Percentiles rank a stretch among this genome's conserved stretches.
phyloP scores from a whole-genome alignment of 176 grass and related monocot genomes.

The sorghum (Sorghum bicolor) region DNA sequence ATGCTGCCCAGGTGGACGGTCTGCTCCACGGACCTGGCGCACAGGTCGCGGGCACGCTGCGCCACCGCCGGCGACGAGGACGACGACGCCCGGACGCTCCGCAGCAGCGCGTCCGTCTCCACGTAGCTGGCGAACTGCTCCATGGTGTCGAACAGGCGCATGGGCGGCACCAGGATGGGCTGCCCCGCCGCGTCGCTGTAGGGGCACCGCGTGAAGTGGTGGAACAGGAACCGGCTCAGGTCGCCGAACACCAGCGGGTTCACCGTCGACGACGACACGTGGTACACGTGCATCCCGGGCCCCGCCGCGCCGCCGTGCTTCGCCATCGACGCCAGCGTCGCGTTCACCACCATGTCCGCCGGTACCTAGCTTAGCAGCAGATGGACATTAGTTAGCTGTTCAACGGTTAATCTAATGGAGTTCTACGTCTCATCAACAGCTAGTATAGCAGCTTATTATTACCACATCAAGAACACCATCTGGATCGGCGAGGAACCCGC shows the following conservation, averaged over 20 bases:
- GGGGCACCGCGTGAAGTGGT: slow-evolving; percentile 65
- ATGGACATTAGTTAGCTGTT: not conserved
- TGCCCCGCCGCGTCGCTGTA: slow-evolving; percentile 57
- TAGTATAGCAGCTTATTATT: not conserved
- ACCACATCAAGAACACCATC: slow-evolving; percentile 85
- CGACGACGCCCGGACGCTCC: not conserved
- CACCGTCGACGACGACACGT: slow-evolving; percentile 74
- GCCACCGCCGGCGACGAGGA: slow-evolving; percentile 11
- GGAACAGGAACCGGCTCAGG: slow-evolving; percentile 58
- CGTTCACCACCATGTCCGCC: slow-evolving; percentile 97
- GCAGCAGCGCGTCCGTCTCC: slow-evolving; percentile 58
- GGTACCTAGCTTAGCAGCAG: slow-evolving; percentile 51
- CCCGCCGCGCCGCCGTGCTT: slow-evolving; percentile 46
- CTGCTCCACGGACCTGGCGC: slow-evolving; percentile 73
- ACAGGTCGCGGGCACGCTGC: slow-evolving; percentile 45
- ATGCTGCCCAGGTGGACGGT: slow-evolving; percentile 73
- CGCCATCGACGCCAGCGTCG: slow-evolving; percentile 78
- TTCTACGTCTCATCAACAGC: not conserved
- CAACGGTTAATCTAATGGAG: not conserved
- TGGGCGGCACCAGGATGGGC: slow-evolving; percentile 56
- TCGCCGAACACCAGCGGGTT: slow-evolving; percentile 84
- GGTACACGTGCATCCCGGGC: slow-evolving; percentile 78
- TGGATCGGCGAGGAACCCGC: slow-evolving; percentile 74
- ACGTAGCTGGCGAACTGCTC: slow-evolving; percentile 74
- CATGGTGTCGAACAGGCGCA: slow-evolving; percentile 67